Conservation (phyloP, 345 rosid species). For the Lepidium sativum region DNA sequence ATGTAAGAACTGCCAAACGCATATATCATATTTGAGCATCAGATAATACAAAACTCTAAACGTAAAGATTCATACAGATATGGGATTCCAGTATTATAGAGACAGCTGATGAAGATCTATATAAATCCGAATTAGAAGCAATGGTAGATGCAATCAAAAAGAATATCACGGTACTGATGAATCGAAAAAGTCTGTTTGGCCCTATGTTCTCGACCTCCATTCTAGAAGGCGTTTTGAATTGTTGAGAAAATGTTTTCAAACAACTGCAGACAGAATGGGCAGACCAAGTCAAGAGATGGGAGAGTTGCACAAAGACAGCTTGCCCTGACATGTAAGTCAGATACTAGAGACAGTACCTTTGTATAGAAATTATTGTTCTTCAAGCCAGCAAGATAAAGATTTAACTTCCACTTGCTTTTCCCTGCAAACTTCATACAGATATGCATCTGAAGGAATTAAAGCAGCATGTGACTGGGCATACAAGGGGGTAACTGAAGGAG, state of each 20-base stretch:
- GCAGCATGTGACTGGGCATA: slow-evolving; percentile 93
- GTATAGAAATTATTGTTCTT: background rate
- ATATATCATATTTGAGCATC: background rate
- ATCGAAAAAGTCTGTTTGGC: background rate
- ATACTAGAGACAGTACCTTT: background rate
- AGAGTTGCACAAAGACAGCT: slow-evolving; percentile 46
- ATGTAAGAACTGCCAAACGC: slow-evolving; percentile 36
- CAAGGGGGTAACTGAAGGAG: slow-evolving; percentile 53
- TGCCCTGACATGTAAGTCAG: slow-evolving; percentile 67
- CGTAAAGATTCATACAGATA: slow-evolving; percentile 36
- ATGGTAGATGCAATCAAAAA: slow-evolving; percentile 52
- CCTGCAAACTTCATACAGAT: slow-evolving; percentile 30
- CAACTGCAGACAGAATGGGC: slow-evolving; percentile 60
- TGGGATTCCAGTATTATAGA: slow-evolving; percentile 72
- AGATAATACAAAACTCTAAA: background rate
- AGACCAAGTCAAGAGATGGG: slow-evolving; percentile 58
- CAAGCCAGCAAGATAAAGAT: background rate
- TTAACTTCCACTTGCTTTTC: background rate
- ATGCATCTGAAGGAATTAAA: slow-evolving; percentile 74
- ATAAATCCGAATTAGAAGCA: slow-evolving; percentile 37
- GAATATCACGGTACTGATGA: slow-evolving; percentile 52
- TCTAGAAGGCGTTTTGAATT: background rate
- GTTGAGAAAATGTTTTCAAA: background rate
- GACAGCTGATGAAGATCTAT: slow-evolving; percentile 55
- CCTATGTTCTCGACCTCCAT: background rate